phyloP scores from a whole-genome alignment of 2,329 filamentous ascomycete species.

The Fusarium robinianum region DNA sequence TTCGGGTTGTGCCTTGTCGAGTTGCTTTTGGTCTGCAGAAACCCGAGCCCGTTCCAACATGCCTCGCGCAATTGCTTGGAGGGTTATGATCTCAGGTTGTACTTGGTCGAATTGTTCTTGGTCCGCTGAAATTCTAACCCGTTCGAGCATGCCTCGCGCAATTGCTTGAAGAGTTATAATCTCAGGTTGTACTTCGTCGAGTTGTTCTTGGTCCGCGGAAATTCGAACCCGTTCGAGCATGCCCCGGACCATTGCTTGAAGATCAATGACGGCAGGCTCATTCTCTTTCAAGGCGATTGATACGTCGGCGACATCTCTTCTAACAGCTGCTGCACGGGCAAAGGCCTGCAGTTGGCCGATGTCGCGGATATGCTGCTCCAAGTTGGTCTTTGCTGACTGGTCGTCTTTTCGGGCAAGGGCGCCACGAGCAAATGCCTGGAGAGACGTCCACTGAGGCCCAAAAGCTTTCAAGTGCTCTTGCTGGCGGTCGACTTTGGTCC shows the following conservation, averaged over 20 bases:
- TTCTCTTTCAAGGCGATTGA: conserved; percentile 53
- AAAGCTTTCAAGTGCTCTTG: conserved; percentile 56
- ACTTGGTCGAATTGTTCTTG: conserved; percentile 62
- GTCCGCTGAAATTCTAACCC: conserved; percentile 54
- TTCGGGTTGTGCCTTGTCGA: conserved; percentile 60
- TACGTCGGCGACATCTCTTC: conserved; percentile 54
- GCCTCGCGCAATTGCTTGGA: conserved; percentile 66
- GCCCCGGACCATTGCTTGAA: too few species aligned
- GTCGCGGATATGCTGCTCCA: conserved; percentile 49
- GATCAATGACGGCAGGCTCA: conserved; percentile 52
- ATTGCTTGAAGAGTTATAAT: conserved; percentile 64
- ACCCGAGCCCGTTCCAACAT: conserved; percentile 61
- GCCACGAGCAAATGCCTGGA: conserved; percentile 52
- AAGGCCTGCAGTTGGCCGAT: conserved; percentile 56
- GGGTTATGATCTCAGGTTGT: conserved; percentile 56
- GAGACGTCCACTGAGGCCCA: conserved; percentile 53
- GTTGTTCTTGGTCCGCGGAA: too few species aligned
- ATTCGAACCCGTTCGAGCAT: too few species aligned
- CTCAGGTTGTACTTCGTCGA: too few species aligned
- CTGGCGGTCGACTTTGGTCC: conserved; percentile 57
- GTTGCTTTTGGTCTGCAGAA: conserved; percentile 53
- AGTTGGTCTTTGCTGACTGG: conserved; percentile 52
- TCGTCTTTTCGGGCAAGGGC: conserved; percentile 52
- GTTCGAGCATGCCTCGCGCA: conserved; percentile 64
- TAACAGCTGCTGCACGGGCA: conserved; percentile 59